phyloP scores from a whole-genome alignment of 2,329 filamentous ascomycete species.

The Ceratocystis smalleyi region DNA sequence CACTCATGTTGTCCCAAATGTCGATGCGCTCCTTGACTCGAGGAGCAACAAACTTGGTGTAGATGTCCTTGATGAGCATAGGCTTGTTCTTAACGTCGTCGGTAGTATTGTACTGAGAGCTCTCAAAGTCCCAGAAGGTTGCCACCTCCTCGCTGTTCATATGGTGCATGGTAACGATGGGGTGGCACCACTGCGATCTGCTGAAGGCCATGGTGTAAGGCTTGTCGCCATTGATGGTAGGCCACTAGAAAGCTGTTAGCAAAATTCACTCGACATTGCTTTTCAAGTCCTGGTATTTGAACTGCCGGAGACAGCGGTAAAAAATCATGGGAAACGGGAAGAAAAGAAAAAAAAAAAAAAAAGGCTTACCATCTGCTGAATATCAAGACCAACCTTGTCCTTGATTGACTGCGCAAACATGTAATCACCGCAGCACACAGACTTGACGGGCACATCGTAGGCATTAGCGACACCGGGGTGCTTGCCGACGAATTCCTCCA shows the following conservation, averaged over 20 bases:
- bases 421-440: conserved; percentile 37
- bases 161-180: conserved; percentile 42
- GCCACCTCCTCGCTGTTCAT: conserved; percentile 35
- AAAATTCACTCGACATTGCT: neutral
- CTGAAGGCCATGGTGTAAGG: conserved; percentile 35
- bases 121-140: conserved; percentile 37
- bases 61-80: conserved; percentile 34
- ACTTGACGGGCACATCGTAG: conserved; percentile 30
- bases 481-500: conserved; percentile 32
- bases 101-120: conserved; percentile 23
- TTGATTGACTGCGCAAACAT: conserved; percentile 33
- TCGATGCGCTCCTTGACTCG: conserved; percentile 27
- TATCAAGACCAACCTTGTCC: conserved; percentile 27
- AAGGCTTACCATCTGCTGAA: conserved; percentile 30
- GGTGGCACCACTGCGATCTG: conserved; percentile 38
- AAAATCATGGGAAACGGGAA: neutral
- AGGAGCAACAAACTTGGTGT: conserved; percentile 30
- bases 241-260: conserved; percentile 27
- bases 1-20: conserved; percentile 39
- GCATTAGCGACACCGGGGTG: conserved; percentile 30
- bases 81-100: conserved; percentile 19
- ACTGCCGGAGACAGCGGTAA: neutral
- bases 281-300: neutral
- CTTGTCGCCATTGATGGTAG: conserved; percentile 41
- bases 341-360: conserved; percentile 16